Conservation (phyloP, 345 rosid species). For the Microthlaspi erraticum region DNA sequence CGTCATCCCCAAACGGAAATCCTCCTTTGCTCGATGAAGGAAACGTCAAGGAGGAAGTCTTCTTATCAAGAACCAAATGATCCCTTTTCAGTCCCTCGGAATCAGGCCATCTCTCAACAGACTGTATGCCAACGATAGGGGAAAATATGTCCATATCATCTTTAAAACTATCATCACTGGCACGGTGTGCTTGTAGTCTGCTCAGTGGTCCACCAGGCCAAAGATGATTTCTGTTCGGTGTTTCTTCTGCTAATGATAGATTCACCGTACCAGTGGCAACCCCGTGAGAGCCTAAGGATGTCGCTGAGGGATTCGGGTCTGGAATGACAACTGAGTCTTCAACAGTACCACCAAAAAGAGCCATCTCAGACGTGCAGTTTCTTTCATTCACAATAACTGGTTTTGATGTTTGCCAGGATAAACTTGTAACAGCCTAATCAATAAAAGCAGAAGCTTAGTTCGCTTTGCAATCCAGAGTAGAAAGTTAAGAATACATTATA, state of each 20-base stretch:
- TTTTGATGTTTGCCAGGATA: constrained; percentile 97
- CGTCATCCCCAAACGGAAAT: constrained; percentile 68
- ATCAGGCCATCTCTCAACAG: constrained; percentile 79
- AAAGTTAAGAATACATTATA: constrained; percentile 18
- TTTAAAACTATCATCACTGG: constrained; percentile 62
- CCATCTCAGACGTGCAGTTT: constrained; percentile 75
- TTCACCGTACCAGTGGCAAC: constrained; percentile 45
- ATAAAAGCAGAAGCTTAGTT: constrained; percentile 1
- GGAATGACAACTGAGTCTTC: constrained; percentile 96
- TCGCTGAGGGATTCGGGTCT: constrained; percentile 80
- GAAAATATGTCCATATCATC: constrained; percentile 96
- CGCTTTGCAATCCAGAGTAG: constrained; percentile 4
- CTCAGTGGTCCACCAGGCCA: constrained; percentile 72
- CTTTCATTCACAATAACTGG: constrained; percentile 79
- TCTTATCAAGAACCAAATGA: constrained; percentile 58
- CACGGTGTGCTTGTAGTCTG: constrained; percentile 72
- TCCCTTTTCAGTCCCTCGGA: constrained; percentile 63
- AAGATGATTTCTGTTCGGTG: constrained; percentile 64
- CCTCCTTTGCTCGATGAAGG: constrained; percentile 66
- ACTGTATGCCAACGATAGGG: constrained; percentile 80
- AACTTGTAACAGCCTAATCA: constrained; percentile 83
- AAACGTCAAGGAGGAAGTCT: constrained; percentile 64
- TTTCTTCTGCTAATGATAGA: constrained; percentile 63
- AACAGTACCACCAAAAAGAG: constrained; percentile 82
- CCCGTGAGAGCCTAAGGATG: constrained; percentile 65